phyloP scores from a whole-genome alignment of 2,329 filamentous ascomycete species.

The Verticillium klebahnii region DNA sequence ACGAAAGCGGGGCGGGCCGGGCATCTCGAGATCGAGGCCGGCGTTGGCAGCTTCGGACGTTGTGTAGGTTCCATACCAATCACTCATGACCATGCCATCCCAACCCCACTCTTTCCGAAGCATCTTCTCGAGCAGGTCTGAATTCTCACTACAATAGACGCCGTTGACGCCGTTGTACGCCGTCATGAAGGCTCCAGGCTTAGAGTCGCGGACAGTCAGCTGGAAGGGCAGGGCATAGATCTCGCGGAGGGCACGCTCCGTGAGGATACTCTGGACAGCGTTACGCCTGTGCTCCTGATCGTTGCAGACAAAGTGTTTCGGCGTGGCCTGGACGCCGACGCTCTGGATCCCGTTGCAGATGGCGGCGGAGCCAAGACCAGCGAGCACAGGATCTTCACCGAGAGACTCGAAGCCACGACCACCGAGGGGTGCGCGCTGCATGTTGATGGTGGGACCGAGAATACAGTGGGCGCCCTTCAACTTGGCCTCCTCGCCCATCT shows the following conservation, averaged over 20 bases:
- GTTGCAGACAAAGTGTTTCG: conserved; percentile 60
- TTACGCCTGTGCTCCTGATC: conserved; percentile 57
- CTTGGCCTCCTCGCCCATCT: conserved; percentile 49
- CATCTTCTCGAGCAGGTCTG: conserved; percentile 39
- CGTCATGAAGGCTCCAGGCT: conserved; percentile 53
- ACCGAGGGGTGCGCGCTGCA: conserved; percentile 55
- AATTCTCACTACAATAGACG: conserved; percentile 50
- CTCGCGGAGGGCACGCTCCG: conserved; percentile 52
- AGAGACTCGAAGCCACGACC: conserved; percentile 58
- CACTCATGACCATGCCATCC: conserved; percentile 53
- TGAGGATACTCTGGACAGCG: conserved; percentile 49
- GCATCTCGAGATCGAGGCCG: conserved; percentile 57
- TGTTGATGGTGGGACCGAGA: conserved; percentile 57
- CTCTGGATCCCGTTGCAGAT: conserved; percentile 52
- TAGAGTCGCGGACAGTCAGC: conserved; percentile 45
- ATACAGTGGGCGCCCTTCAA: conserved; percentile 54
- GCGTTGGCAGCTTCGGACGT: conserved; percentile 40
- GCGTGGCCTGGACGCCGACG: conserved; percentile 49
- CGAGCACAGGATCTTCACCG: conserved; percentile 53
- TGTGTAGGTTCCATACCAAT: conserved; percentile 56
- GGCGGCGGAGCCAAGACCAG: conserved; percentile 48
- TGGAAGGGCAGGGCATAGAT: conserved; percentile 56
- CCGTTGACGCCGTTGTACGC: conserved; percentile 57
- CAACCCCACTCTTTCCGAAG: conserved; percentile 54
- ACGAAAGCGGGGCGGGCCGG: conserved; percentile 46